phyloP scores from a whole-genome alignment of 768 basidiomycete species.

The Boletus rufocinnamomeus region DNA sequence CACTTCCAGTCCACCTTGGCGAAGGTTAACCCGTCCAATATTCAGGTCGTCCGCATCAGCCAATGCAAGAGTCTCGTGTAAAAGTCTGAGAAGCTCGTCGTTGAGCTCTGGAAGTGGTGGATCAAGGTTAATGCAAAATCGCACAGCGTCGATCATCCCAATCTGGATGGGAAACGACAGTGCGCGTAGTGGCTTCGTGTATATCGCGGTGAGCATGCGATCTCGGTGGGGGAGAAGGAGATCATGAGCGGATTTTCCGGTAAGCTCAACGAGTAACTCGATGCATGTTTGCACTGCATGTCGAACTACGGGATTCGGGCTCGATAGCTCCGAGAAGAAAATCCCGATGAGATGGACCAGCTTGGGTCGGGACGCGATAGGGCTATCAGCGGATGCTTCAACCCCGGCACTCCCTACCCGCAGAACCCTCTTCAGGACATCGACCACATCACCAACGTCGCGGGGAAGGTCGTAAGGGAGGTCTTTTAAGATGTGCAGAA shows the following conservation, averaged over 20 bases:
- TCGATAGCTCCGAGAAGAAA: constrained; percentile 86
- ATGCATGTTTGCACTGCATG: constrained; percentile 83
- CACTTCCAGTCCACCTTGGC: constrained; percentile 79
- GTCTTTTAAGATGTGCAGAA: constrained; percentile 92
- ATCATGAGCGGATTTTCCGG: constrained; percentile 69
- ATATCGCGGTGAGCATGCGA: constrained; percentile 85
- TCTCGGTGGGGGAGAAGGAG: constrained; percentile 85
- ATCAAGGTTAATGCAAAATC: constrained; percentile 87
- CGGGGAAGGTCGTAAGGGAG: constrained; percentile 87
- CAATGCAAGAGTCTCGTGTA: constrained; percentile 91
- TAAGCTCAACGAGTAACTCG: constrained; percentile 71
- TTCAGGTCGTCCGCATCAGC: constrained; percentile 95
- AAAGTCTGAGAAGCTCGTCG: constrained; percentile 86
- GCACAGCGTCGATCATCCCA: constrained; percentile 95
- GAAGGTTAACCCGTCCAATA: constrained; percentile 70
- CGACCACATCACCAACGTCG: constrained; percentile 74
- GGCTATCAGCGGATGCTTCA: constrained; percentile 47
- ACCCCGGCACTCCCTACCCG: constrained; percentile 56
- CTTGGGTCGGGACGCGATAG: constrained; percentile 49
- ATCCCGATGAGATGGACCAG: constrained; percentile 74
- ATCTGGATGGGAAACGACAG: constrained; percentile 95
- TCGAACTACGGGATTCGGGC: constrained; percentile 82
- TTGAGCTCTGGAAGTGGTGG: constrained; percentile 91
- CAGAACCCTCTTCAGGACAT: constrained; percentile 71
- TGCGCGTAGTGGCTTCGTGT: constrained; percentile 94